Base-by-base conservation (phyloP, 371 early-diverging fungal genomes). In the Mortierella sp. region DNA sequence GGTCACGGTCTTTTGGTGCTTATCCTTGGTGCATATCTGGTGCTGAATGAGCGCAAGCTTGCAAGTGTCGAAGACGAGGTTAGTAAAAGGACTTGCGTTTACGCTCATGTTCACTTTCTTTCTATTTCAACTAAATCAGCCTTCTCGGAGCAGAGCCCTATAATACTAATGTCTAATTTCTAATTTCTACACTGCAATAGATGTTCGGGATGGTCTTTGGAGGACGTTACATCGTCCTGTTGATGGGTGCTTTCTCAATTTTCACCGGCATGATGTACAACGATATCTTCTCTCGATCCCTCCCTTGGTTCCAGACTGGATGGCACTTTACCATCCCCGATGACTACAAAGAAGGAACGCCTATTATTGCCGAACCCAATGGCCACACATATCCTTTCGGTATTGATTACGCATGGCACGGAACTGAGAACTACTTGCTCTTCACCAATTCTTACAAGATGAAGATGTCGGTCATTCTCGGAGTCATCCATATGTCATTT, bases 401-500 rank as follows among this genome's bases (percentile, higher is more conserved):
- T 52, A 85, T 91, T 30, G 91, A 90, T 72, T 88, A 93, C 74
- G 88, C 93, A 1, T 99, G 99, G 99, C 96, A 97, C 74, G 93
- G 92, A 19, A 86, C 97, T 6, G 96, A 97, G 48, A 98, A 97
- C 85, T 91, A 87, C 69, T 89, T 98, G 67, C 81, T 96, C 43
- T 99, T 99, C 83, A 90, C 94, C 68, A 99, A 99, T 87, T 98
- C 98, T 45, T 97, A 99, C 90, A 99, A 99, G 89, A 99, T 99
- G 99, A 99, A 99, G 83, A 94, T 96, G 92, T 94, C 98, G 37
- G 92, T 99, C 71, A 89, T 99, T 60, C 76, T 99, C 51, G 99
- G 99, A 74, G 98, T 99, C 47, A 85, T 96, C 66, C 99, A 99
- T 83, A 99, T 99, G 99, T 83, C 91, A 11, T 94, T 99, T 74